phyloP scores from a whole-genome alignment of 495 filamentous ascomycete species.

The Parmelia sp. region DNA sequence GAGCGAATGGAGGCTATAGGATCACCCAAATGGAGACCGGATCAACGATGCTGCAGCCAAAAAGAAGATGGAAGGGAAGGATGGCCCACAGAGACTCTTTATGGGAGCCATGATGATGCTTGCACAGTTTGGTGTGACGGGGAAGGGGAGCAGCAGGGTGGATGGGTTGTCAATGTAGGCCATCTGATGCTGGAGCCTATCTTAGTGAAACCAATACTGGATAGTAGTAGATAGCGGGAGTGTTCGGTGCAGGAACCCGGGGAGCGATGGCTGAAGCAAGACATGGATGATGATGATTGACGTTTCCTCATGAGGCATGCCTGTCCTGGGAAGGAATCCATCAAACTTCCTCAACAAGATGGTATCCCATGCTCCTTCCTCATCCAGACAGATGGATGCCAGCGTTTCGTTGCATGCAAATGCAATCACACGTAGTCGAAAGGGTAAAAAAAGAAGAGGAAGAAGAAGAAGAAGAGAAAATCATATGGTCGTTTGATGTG shows the following conservation, averaged over 20 bases:
- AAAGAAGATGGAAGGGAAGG: background rate
- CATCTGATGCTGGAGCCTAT: background rate
- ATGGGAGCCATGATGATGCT: background rate
- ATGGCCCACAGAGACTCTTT: background rate
- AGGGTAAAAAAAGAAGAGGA: background rate
- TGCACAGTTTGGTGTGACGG: background rate
- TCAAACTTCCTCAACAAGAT: background rate
- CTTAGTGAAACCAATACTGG: background rate
- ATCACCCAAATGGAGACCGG: background rate
- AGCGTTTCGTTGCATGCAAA: background rate
- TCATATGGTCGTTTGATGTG: background rate
- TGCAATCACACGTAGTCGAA: background rate
- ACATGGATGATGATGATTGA: background rate
- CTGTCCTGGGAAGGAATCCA: background rate
- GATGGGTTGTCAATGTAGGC: background rate
- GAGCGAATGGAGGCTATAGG: background rate
- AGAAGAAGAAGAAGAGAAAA: background rate
- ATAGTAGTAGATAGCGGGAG: background rate
- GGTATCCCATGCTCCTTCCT: no score
- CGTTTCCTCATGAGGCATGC: background rate
- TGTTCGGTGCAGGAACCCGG: constrained; percentile 3
- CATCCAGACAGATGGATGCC: background rate
- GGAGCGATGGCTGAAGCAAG: background rate
- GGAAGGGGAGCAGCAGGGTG: background rate
- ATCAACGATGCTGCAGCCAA: background rate